A percentile compares a stretch with the other conserved stretches of the same genome.
These are phyloP conservation scores for Acanthamoeba polyphaga DNA, from an alignment of 208 protist genomes.

Conservation along the genomic window DNA sequence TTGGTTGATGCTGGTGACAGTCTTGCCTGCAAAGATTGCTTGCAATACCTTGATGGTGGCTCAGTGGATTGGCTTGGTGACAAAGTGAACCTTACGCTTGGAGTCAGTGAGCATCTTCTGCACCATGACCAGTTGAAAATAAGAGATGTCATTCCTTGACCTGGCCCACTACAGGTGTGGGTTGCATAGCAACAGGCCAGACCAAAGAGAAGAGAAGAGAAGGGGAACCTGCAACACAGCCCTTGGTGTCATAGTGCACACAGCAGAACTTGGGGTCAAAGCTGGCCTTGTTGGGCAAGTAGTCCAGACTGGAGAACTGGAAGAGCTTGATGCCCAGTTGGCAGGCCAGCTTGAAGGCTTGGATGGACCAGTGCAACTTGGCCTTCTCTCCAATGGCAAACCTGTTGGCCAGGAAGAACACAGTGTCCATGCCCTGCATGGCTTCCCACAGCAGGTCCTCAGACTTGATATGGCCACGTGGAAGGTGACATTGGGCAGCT, in stretches of 20 bases:
- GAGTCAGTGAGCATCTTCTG: too few relatives aligned
- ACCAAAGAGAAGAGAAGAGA: background rate
- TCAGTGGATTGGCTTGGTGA: too few relatives aligned
- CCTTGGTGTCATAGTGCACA: background rate
- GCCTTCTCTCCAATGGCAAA: slow-evolving; percentile 24
- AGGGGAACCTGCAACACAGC: background rate
- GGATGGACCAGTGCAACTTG: background rate
- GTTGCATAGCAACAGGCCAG: too few relatives aligned
- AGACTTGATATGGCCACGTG: slow-evolving; percentile 13
- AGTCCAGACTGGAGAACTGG: slow-evolving; percentile 57
- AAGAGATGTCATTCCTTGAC: too few relatives aligned
- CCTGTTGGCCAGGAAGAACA: background rate
- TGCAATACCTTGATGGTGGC: too few relatives aligned
- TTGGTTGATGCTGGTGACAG: too few relatives aligned
- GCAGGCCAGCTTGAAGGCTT: background rate
- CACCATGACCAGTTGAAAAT: too few relatives aligned
- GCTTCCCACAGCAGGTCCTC: background rate
- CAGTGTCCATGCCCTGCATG: background rate
- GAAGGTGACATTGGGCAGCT: slow-evolving; percentile 54
- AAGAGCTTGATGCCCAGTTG: background rate
- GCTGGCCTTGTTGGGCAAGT: background rate
- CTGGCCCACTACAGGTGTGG: too few relatives aligned
- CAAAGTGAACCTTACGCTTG: too few relatives aligned
- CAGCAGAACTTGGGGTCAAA: slow-evolving; percentile 51
- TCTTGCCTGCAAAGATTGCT: too few relatives aligned